phyloP scores from a whole-genome alignment of 176 grass and related monocot genomes.

The Luzula sylvatica region DNA sequence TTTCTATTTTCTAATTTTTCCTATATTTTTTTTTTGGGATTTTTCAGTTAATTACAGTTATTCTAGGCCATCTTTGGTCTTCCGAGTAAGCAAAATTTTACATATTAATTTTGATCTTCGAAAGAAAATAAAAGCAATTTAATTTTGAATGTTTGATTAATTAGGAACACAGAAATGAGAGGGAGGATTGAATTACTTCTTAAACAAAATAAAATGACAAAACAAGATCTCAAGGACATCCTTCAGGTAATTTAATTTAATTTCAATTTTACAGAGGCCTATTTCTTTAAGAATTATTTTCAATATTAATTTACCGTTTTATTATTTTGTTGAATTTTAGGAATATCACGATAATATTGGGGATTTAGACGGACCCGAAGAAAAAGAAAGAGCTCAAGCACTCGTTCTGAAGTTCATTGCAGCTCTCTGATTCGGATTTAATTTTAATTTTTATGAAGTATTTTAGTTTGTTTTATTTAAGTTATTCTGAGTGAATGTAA shows the following conservation, averaged over 20 bases:
- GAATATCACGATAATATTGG: conserved; percentile 99
- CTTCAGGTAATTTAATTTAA: conserved; percentile 50
- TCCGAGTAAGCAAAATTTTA: conserved; percentile 60
- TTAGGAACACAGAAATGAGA: conserved; percentile 46
- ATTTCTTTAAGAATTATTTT: no score
- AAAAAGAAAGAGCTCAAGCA: conserved; percentile 74
- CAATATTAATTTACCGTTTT: no score
- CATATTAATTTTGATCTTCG: neutral
- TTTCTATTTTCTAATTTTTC: conserved; percentile 11
- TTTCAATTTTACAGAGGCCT: no score
- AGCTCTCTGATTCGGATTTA: neutral
- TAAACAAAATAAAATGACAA: conserved; percentile 86
- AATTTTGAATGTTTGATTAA: neutral
- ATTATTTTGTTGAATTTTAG: conserved; percentile 23
- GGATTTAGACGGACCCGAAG: conserved; percentile 85
- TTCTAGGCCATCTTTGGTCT: conserved; percentile 82
- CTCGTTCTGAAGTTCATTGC: conserved; percentile 60
- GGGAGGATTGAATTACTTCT: conserved; percentile 86
- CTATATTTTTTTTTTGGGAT: conserved; percentile 7
- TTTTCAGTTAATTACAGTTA: conserved; percentile 84
- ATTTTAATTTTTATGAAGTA: conserved; percentile 10
- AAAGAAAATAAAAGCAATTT: neutral
- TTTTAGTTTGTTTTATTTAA: neutral
- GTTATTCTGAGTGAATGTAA: no score
- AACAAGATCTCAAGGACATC: conserved; percentile 70